phyloP scores from a whole-genome alignment of 75 land plant species.

The Sequoiadendron giganteum region DNA sequence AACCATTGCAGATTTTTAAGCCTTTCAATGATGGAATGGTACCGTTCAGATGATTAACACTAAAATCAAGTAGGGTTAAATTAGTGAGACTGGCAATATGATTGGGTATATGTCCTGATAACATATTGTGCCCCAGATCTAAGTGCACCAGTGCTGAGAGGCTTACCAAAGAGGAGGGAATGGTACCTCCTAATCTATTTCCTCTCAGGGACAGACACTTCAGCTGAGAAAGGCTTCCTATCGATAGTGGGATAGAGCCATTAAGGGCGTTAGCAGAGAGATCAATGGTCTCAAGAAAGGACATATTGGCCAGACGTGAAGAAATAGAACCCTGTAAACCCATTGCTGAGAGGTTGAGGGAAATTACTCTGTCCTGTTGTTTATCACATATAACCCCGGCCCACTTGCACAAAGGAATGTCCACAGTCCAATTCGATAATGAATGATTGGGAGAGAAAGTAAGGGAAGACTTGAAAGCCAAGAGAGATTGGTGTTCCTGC shows the following conservation, averaged over 20 bases:
- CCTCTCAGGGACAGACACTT: slow-evolving; percentile 15
- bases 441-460: slow-evolving; percentile 15
- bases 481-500: neutral
- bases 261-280: slow-evolving; percentile 15
- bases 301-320: slow-evolving; percentile 17
- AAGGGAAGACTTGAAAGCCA: slow-evolving; percentile 23
- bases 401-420: slow-evolving; percentile 13
- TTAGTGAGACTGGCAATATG: slow-evolving; percentile 17
- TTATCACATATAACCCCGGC: slow-evolving; percentile 15
- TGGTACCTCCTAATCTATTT: slow-evolving; percentile 18
- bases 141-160: slow-evolving; percentile 23
- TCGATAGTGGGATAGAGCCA: slow-evolving; percentile 24
- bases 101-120: slow-evolving; percentile 47
- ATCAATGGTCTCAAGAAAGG: slow-evolving; percentile 20
- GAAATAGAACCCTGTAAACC: slow-evolving; percentile 22
- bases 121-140: slow-evolving; percentile 20
- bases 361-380: slow-evolving; percentile 8
- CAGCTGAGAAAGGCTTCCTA: slow-evolving; percentile 10
- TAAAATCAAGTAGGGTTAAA: slow-evolving; percentile 40
- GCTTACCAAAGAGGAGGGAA: slow-evolving; percentile 12
- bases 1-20: slow-evolving; percentile 31
- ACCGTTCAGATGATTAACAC: slow-evolving; percentile 48
- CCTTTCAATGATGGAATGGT: slow-evolving; percentile 35
- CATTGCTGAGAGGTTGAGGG: slow-evolving; percentile 28
- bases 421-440: slow-evolving; percentile 17